These are phyloP conservation scores for Boletellus ananiceps DNA, from an alignment of 768 basidiomycete genomes.

Conservation along the genomic window DNA sequence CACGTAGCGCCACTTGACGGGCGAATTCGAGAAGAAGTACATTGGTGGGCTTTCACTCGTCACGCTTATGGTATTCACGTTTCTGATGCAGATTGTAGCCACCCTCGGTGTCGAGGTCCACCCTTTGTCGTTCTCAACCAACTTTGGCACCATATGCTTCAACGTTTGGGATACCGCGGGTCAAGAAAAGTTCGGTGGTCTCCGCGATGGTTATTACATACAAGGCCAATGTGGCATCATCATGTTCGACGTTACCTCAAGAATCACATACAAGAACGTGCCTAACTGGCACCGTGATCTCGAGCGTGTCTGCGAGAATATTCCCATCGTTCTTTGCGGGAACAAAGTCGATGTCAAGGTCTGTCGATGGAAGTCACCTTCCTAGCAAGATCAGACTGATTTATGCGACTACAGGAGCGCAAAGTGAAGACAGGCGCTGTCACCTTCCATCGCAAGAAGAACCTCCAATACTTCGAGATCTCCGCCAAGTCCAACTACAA, in stretches of 20 bases:
- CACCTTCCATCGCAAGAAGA: conserved; percentile 99
- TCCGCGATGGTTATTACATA: conserved; percentile 94
- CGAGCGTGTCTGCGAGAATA: conserved; percentile 99
- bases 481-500: conserved; percentile 99
- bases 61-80: conserved; percentile 11
- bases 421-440: conserved; percentile 99
- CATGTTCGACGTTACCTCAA: conserved; percentile 99
- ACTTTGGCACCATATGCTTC: conserved; percentile 98
- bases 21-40: conserved; percentile 99
- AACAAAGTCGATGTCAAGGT: conserved; percentile 99
- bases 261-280: conserved; percentile 99
- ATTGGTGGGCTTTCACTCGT: conserved; percentile 59
- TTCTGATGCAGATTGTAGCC: conserved; percentile 46
- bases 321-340: conserved; percentile 98
- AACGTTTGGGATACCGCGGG: conserved; percentile 99
- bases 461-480: conserved; percentile 99
- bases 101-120: conserved; percentile 99
- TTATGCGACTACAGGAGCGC: conserved; percentile 67
- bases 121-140: conserved; percentile 92
- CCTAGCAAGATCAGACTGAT: conserved; percentile 3
- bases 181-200: conserved; percentile 99
- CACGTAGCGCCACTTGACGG: conserved; percentile 89
- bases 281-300: conserved; percentile 99
- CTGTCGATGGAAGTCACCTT: conserved; percentile 19
- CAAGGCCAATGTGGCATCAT: conserved; percentile 99